Evolutionary conservation across 768 basidiomycete genomes (phyloP).

Genomic region (Neoboletus subvelutipes): DNA sequence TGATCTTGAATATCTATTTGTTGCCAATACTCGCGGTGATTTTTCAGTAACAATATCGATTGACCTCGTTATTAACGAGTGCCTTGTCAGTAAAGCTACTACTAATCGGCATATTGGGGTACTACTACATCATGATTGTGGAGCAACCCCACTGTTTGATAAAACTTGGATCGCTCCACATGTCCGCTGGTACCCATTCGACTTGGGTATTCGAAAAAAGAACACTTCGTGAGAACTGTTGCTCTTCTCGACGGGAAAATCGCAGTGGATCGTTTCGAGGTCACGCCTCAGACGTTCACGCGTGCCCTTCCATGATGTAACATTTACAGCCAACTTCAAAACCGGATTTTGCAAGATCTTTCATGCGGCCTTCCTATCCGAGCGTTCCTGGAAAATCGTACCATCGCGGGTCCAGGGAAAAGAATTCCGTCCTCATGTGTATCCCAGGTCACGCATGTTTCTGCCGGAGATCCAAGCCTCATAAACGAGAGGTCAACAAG

Average conservation of each 20-base stretch:
- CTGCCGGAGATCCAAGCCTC: background rate
- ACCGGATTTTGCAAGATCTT: background rate
- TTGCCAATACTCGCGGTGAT: background rate
- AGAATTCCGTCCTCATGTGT: background rate
- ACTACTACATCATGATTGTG: background rate
- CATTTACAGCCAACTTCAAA: background rate
- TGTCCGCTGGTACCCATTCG: background rate
- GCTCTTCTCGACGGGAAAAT: background rate
- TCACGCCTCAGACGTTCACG: background rate
- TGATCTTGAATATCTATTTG: background rate
- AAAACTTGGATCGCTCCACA: background rate
- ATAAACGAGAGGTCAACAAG: background rate
- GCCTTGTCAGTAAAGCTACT: background rate
- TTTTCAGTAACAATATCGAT: background rate
- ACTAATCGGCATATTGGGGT: background rate
- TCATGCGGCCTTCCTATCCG: background rate
- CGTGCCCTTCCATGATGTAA: background rate
- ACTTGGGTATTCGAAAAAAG: background rate
- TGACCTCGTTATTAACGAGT: background rate
- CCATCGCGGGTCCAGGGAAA: background rate
- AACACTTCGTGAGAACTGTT: background rate
- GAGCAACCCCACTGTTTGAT: background rate
- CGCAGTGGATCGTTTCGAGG: background rate
- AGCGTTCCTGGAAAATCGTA: background rate
- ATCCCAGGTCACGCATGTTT: background rate